Base-by-base conservation (phyloP, 2,329 filamentous ascomycete genomes). In the Penicillium nordicum region DNA sequence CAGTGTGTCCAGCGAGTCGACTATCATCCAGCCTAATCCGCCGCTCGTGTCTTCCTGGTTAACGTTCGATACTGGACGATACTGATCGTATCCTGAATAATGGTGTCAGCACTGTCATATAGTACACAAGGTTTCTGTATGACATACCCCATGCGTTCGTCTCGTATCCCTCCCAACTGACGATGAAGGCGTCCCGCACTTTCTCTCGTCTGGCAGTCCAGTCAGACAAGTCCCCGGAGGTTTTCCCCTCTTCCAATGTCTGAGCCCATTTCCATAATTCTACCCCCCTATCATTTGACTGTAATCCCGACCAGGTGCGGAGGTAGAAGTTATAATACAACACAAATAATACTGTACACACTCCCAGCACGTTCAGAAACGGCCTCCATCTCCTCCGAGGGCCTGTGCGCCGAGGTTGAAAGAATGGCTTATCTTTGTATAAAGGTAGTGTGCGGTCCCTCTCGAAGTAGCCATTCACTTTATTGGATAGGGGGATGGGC, bases 381-480 rank as follows among this genome's bases (percentile, higher is more conserved):
- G 88, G 90, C 67, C 83, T 82, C 72, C 82, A 83, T 77, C 84
- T 87, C 64, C 84, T 75, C 34, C 84, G 80, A 50, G 80, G 80
- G 59, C 80, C 69, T n/a, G 72, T 79, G 66, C 84, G 83, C 64
- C 83, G 80, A 58, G 75, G 71, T n/a, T 74, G 67, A 55, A 74
- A 78, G 71, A 90, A 94, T n/a, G 94, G 94, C 74, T 99, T 99
- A 77, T 99, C 94, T 77, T 99, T 99, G 79, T 99, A 99, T 89
- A 97, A 92, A 44, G 94, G 94, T 60, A 99, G 78, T 56, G 85
- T 79, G 76, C 83, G 79, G 46, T 81, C 78, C 48, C 75, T 74
- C 37, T 86, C 84, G 60, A 92, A 86, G 58, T 92, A 81, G 57
- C 80, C 81, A 49, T 82, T 83, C 36, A 90, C 79, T 59, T 83